Evolutionary conservation across 2,329 filamentous ascomycete species (phyloP), one percentile per base, ranked within the genome.

Genomic region (Trichothecium sympodiale): DNA sequence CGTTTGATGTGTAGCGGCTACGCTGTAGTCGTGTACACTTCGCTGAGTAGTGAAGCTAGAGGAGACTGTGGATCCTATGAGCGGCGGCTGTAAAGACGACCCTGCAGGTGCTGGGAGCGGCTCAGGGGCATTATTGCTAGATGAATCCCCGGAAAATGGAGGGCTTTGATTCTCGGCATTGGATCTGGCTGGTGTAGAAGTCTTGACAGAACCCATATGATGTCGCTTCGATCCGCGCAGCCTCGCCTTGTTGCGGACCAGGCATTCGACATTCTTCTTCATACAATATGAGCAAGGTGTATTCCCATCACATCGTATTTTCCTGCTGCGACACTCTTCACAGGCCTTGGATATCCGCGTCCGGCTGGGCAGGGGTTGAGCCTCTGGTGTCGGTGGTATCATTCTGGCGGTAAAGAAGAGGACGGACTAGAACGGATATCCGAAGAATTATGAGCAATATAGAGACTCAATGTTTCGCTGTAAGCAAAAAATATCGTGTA

Each of bases 1-100:
- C 17, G 61, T 53, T 44, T 59, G 56, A 42, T 66, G 62, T 8
- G 60, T 65, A 15, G 63, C 62, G 3, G 62, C 60, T n/a, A 66
- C 62, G 38, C 62, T 65, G 35, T 46, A 48, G 38, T 55, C 59
- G 35, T 60, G 58, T 38, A 52, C 47, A 43, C 46, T 51, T 32
- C 46, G 41, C 36, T 50, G 46, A 20, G 45, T 43, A 16, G 40
- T 46, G 34, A 40, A 37, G 5, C 40, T 43, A 17, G 46, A 42
- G 8, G 31, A 17, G 9, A 17, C 14, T 20, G 17, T 13, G 8
- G 33, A 34, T 18, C 12, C n/a, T 25, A 13, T 12, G 16, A 8
- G 13, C n/a, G 20, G 20, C 20, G 6, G 6, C 6, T 25, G 20
- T 25, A 10, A 25, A 25, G 20, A 6, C 10, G 20, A 10, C 20